phyloP scores from a whole-genome alignment of 2,329 filamentous ascomycete genomes.

The Cryphonectria naterciae region DNA sequence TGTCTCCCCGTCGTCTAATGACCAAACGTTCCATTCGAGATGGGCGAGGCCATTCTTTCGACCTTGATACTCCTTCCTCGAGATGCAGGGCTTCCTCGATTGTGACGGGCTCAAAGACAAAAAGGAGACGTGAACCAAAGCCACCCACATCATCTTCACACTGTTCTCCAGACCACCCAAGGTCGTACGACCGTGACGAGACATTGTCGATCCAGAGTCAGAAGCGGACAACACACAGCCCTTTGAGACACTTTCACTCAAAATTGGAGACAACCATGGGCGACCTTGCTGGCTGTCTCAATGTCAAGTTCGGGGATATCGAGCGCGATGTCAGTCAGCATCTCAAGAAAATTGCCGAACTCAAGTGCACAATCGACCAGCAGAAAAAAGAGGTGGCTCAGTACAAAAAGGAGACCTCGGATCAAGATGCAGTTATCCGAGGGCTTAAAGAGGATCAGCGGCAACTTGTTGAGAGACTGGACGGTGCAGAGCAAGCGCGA shows the following conservation, averaged over 20 bases:
- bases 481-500: slow-evolving; percentile 36
- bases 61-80: slow-evolving; percentile 11
- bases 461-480: slow-evolving; percentile 34
- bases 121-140: slow-evolving; percentile 8
- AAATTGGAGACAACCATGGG: slow-evolving; percentile 8
- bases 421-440: slow-evolving; percentile 14
- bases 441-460: slow-evolving; percentile 36
- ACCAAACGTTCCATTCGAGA: slow-evolving; percentile 5
- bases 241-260: slow-evolving; percentile 1
- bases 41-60: background rate
- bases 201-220: slow-evolving; percentile 11
- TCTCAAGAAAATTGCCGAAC: slow-evolving; percentile 11
- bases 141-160: background rate
- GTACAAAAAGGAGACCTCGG: slow-evolving; percentile 11
- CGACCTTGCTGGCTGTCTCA: slow-evolving; percentile 17
- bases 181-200: background rate
- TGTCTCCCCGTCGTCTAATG: background rate
- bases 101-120: slow-evolving; percentile 21
- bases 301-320: slow-evolving; percentile 12
- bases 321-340: slow-evolving; percentile 10
- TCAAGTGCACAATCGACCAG: slow-evolving; percentile 14
- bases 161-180: background rate
- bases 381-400: slow-evolving; percentile 13
- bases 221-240: background rate
- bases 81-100: slow-evolving; percentile 16